Percentiles rank a stretch among this genome's conserved stretches.
Conservation (phyloP, 768 basidiomycete genomes). For the Lentinula raphanica region DNA sequence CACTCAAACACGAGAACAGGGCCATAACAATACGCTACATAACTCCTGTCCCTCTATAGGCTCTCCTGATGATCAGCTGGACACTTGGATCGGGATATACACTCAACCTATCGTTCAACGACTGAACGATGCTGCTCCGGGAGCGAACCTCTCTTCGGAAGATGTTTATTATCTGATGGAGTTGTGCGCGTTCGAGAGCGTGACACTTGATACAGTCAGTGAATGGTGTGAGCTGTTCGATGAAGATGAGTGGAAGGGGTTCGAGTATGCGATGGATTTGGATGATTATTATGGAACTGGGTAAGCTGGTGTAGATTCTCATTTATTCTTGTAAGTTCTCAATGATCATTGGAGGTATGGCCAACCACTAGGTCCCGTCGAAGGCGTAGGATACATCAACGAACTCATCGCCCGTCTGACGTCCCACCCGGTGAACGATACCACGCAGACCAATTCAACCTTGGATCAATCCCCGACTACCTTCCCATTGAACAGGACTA, state of each 20-base stretch:
- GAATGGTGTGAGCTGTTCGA: constrained; percentile 75
- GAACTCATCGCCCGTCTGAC: constrained; percentile 84
- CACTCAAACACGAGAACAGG: constrained; percentile 21
- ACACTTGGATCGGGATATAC: constrained; percentile 53
- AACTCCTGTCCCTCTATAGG: constrained; percentile 56
- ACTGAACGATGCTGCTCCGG: constrained; percentile 57
- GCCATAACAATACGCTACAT: constrained; percentile 68
- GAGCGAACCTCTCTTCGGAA: constrained; percentile 46
- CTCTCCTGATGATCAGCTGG: constrained; percentile 35
- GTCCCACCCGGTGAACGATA: constrained; percentile 52
- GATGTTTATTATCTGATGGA: constrained; percentile 62
- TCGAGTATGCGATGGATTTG: constrained; percentile 69
- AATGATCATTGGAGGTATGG: constrained; percentile 47
- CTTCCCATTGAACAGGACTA: constrained; percentile 61
- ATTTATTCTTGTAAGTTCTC: not conserved
- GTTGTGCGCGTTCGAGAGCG: constrained; percentile 79
- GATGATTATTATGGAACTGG: constrained; percentile 78
- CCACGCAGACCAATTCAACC: constrained; percentile 73
- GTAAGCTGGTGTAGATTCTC: constrained; percentile 29
- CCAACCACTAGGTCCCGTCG: constrained; percentile 62
- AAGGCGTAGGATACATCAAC: constrained; percentile 84
- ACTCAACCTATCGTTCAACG: constrained; percentile 50
- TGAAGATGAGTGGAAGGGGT: constrained; percentile 53
- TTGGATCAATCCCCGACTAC: constrained; percentile 57
- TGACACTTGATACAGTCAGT: constrained; percentile 43